Base-by-base conservation (phyloP, 768 basidiomycete species). In the Phaffia tasmanica region DNA sequence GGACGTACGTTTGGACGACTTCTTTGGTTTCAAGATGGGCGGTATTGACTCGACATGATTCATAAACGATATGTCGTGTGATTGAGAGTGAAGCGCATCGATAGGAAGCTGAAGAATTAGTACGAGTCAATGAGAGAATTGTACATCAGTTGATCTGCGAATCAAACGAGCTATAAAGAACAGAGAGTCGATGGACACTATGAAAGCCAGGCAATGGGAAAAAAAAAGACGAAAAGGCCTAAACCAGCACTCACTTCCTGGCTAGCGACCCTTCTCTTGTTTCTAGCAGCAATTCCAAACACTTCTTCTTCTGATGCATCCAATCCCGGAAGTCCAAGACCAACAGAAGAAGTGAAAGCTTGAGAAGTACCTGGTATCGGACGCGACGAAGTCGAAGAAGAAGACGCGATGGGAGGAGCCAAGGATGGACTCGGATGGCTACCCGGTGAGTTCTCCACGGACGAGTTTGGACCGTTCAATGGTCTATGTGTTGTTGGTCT, bases 241-340 rank as follows among this genome's bases (percentile, higher is more conserved):
- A 47, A 25, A 54, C 53, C 62, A 54, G 62, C 62, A 53, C 63
- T 56, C 7, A 64, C 63, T 1, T 64, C 63, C 50, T 46, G 42
- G 25, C 47, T 49, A 19, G 23, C 54, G 1, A n/a, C 35, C 7
- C 11, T 18, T n/a, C 55, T 64, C 42, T 29, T 47, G 18, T 29
- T 46, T 42, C 57, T 55, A 23, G 25, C 27, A n/a, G 30, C 23
- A 9, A 46, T 21, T 18, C 63, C 55, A 49, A 64, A 64, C 23
- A 64, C 46, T 11, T 35, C 63, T 21, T 56, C 63, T 48, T 64
- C 63, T n/a, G 18, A 23, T 21, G 35, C 63, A n/a, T 64, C 55
- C n/a, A 51, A 19, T 0, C 42, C 32, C 16, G 51, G 23, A 35
- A 29, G 35, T 5, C 35, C 35, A 11, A 42, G 4, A 11, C 35